A percentile compares a stretch with the other conserved stretches of the same genome.
Conservation (phyloP, 179 eudicot genomes). For the Beta lomatogona region DNA sequence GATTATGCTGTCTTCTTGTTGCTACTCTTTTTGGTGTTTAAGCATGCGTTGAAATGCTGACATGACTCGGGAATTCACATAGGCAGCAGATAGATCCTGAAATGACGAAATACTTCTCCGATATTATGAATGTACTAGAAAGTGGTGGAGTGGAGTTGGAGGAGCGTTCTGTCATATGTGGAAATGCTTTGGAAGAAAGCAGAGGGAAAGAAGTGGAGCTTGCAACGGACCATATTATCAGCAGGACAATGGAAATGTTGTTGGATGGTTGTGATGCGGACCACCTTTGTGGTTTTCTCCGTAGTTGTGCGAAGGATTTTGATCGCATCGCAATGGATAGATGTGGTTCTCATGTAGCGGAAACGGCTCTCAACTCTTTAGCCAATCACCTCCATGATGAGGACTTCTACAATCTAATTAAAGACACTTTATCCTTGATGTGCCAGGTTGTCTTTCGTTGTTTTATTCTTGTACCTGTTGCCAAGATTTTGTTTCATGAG, state of each 20-base stretch:
- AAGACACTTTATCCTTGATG: constrained; percentile 58
- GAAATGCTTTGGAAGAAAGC: constrained; percentile 47
- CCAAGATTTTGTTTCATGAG: not conserved
- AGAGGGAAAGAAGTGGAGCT: constrained; percentile 49
- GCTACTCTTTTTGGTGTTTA: not conserved
- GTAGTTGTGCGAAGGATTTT: constrained; percentile 65
- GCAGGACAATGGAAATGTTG: constrained; percentile 78
- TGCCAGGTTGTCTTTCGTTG: constrained; percentile 60
- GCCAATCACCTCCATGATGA: constrained; percentile 66
- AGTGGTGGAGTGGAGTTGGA: constrained; percentile 59
- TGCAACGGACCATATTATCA: constrained; percentile 46
- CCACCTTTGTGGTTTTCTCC: constrained; percentile 75
- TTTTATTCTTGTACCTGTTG: not conserved
- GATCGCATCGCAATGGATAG: constrained; percentile 68
- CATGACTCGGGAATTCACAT: constrained; percentile 22
- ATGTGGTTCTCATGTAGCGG: constrained; percentile 94
- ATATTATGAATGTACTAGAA: constrained; percentile 50
- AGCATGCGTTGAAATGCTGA: constrained; percentile 5
- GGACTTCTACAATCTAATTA: constrained; percentile 48
- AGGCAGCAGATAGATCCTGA: constrained; percentile 93
- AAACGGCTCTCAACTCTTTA: constrained; percentile 82
- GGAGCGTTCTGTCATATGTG: constrained; percentile 61
- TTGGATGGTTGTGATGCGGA: constrained; percentile 81
- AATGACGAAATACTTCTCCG: constrained; percentile 32
- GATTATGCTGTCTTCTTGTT: not conserved